Conservation (phyloP, 805 yeast genomes). For the Saturnispora galanensis region DNA sequence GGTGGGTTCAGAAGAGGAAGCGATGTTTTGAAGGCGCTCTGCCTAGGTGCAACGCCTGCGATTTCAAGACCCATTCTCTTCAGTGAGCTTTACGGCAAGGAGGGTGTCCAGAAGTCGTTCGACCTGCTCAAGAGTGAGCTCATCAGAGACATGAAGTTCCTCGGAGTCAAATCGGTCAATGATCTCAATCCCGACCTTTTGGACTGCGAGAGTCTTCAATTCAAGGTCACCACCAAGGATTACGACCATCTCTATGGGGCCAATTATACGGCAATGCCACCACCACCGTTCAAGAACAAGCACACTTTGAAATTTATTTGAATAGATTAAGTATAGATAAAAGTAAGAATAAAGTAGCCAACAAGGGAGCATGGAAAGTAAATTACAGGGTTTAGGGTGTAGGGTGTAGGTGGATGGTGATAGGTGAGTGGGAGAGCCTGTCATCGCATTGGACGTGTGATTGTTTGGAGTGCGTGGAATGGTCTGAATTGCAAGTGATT, state of each 20-base stretch:
- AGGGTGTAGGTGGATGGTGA: no score
- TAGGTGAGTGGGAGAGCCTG: no score
- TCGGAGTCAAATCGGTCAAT: conserved; percentile 45
- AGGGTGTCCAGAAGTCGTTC: conserved; percentile 40
- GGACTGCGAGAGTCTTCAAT: conserved; percentile 45
- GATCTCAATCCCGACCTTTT: conserved; percentile 33
- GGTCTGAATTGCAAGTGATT: no score
- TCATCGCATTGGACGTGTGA: no score
- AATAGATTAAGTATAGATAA: not conserved
- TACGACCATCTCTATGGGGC: conserved; percentile 46
- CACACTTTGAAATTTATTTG: conserved; percentile 5
- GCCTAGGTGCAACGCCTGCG: conserved; percentile 46
- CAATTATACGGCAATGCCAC: conserved; percentile 30
- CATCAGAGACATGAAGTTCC: conserved; percentile 47
- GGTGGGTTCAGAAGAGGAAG: conserved; percentile 38
- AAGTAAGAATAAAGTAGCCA: not conserved
- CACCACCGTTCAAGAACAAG: conserved; percentile 14
- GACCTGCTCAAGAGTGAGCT: conserved; percentile 49
- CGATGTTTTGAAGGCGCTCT: conserved; percentile 33
- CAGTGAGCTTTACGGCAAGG: conserved; percentile 71
- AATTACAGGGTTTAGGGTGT: no score
- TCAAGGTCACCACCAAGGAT: conserved; percentile 42
- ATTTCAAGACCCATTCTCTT: conserved; percentile 68
- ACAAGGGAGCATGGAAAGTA: not conserved
- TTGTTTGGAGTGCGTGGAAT: no score